Conservation (phyloP, 805 yeast species). For the Candida verbasci region DNA sequence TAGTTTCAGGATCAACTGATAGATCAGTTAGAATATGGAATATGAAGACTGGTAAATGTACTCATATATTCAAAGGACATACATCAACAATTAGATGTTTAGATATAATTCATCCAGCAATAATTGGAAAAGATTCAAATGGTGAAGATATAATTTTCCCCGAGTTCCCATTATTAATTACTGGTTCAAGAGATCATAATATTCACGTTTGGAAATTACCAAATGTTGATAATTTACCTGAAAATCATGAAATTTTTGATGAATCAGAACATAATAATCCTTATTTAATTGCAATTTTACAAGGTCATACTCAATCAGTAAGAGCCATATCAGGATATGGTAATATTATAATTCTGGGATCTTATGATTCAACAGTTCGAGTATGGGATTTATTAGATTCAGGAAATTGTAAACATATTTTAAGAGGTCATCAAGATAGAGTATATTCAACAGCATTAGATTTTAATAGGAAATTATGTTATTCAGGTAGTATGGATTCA, state of each 20-base stretch:
- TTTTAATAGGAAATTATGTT: slow-evolving; percentile 68
- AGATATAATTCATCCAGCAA: slow-evolving; percentile 69
- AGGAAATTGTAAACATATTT: slow-evolving; percentile 65
- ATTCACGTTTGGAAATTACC: slow-evolving; percentile 57
- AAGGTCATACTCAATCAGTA: slow-evolving; percentile 51
- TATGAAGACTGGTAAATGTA: slow-evolving; percentile 75
- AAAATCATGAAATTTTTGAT: slow-evolving; percentile 26
- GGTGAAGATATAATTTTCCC: slow-evolving; percentile 59
- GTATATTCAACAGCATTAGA: slow-evolving; percentile 89
- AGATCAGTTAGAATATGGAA: slow-evolving; percentile 94
- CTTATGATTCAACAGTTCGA: slow-evolving; percentile 84
- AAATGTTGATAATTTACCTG: slow-evolving; percentile 19
- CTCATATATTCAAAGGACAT: slow-evolving; percentile 89
- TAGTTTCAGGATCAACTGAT: slow-evolving; percentile 94
- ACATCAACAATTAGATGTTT: slow-evolving; percentile 90
- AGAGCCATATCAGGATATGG: slow-evolving; percentile 86
- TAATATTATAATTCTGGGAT: slow-evolving; percentile 78
- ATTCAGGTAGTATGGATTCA: slow-evolving; percentile 88
- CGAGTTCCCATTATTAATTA: slow-evolving; percentile 56
- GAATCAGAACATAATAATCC: slow-evolving; percentile 40
- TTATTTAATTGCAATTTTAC: slow-evolving; percentile 60
- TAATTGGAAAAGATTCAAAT: slow-evolving; percentile 56
- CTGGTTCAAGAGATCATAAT: slow-evolving; percentile 44
- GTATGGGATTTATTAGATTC: slow-evolving; percentile 82
- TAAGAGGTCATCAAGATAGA: slow-evolving; percentile 80